Evolutionary conservation across 2,329 filamentous ascomycete genomes (phyloP).

Genomic region (Penicillium sp.): DNA sequence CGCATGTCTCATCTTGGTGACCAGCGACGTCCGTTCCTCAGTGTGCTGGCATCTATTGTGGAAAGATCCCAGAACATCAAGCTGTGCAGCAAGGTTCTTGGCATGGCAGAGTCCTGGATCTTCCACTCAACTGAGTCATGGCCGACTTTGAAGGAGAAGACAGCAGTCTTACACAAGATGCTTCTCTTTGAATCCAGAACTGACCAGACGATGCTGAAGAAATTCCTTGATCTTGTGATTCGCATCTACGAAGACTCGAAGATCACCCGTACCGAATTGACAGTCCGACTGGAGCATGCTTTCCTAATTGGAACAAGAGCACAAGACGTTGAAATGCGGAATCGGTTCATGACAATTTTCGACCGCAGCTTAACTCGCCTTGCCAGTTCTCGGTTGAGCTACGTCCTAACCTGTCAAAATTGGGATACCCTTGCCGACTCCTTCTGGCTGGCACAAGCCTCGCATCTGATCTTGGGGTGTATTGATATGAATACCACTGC

Average conservation of each 20-base stretch:
- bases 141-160: slow-evolving; percentile 98
- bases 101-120: slow-evolving; percentile 93
- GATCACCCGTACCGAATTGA: slow-evolving; percentile 90
- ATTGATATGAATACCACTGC: slow-evolving; percentile 79
- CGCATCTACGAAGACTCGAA: slow-evolving; percentile 97
- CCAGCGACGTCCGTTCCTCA: slow-evolving; percentile 87
- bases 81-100: slow-evolving; percentile 87
- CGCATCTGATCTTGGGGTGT: slow-evolving; percentile 85
- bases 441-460: slow-evolving; percentile 95
- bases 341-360: slow-evolving; percentile 94
- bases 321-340: slow-evolving; percentile 93
- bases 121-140: slow-evolving; percentile 93
- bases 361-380: slow-evolving; percentile 92
- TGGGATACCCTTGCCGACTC: slow-evolving; percentile 95
- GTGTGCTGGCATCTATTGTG: slow-evolving; percentile 88
- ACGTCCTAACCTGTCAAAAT: slow-evolving; percentile 87
- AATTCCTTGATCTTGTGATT: slow-evolving; percentile 93
- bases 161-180: slow-evolving; percentile 99
- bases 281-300: slow-evolving; percentile 94
- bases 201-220: slow-evolving; percentile 81
- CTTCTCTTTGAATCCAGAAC: slow-evolving; percentile 82
- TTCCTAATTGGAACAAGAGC: slow-evolving; percentile 94
- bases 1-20: slow-evolving; percentile 92
- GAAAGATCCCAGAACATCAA: slow-evolving; percentile 87
- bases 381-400: slow-evolving; percentile 81